These are phyloP conservation scores for Ophiostoma sp. DNA, from an alignment of 2,329 filamentous ascomycete genomes.

Conservation along the genomic window DNA sequence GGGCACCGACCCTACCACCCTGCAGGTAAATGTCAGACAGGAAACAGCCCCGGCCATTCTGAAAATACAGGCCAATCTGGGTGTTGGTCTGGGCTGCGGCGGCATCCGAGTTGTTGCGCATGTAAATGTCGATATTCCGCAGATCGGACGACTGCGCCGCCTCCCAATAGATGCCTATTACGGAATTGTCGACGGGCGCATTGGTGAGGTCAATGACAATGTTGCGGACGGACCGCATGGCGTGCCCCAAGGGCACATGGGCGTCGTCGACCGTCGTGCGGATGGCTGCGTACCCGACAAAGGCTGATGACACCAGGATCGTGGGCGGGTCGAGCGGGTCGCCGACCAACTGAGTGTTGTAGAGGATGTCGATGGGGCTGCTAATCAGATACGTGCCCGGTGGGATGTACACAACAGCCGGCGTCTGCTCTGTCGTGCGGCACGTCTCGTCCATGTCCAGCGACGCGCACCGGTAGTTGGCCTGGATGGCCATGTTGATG, in stretches of 20 bases:
- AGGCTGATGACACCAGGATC: constrained; percentile 18
- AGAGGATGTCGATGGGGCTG: constrained; percentile 26
- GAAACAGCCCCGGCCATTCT: constrained; percentile 37
- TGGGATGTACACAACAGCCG: constrained; percentile 31
- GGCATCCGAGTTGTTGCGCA: constrained; percentile 39
- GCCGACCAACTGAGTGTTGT: constrained; percentile 29
- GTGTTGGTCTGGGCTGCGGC: constrained; percentile 46
- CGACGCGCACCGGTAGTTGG: too few relatives aligned
- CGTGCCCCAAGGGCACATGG: constrained; percentile 37
- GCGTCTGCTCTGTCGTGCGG: constrained; percentile 20
- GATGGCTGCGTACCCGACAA: constrained; percentile 16
- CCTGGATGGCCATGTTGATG: too few relatives aligned
- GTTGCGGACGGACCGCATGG: constrained; percentile 39
- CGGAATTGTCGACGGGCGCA: not conserved
- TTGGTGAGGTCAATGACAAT: constrained; percentile 3
- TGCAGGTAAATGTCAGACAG: constrained; percentile 60
- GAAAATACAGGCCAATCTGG: constrained; percentile 52
- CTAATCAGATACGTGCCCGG: constrained; percentile 29
- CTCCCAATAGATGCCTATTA: constrained; percentile 19
- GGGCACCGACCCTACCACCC: constrained; percentile 60
- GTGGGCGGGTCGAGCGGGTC: constrained; percentile 26
- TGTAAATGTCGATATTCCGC: constrained; percentile 35
- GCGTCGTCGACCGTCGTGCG: not conserved
- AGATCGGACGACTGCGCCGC: constrained; percentile 5
- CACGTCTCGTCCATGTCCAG: too few relatives aligned